Evolutionary conservation across 2,329 filamentous ascomycete genomes (phyloP).

Genomic region (Colletotrichum navitas): DNA sequence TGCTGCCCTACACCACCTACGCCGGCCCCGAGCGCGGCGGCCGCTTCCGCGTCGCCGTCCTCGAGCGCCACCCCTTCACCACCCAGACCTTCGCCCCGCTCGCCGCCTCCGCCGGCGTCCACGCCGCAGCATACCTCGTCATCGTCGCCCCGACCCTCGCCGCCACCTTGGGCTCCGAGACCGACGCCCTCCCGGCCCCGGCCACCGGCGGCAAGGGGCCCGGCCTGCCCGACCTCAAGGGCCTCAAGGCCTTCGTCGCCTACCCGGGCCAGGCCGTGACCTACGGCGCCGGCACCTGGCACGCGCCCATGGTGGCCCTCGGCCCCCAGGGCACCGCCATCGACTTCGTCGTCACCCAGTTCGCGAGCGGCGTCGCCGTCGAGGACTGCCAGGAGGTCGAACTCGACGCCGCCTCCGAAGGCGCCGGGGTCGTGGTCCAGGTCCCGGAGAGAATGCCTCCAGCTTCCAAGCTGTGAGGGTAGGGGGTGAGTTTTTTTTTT

Average conservation of each 20-base stretch:
- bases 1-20: conserved; percentile 39
- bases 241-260: conserved; percentile 83
- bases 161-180: conserved; percentile 44
- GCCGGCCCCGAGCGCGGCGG: conserved; percentile 31
- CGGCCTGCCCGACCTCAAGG: conserved; percentile 78
- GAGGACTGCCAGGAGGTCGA: conserved; percentile 92
- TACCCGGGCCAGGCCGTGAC: conserved; percentile 86
- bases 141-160: conserved; percentile 83
- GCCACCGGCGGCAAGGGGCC: conserved; percentile 52
- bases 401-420: conserved; percentile 52
- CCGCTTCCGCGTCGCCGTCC: conserved; percentile 75
- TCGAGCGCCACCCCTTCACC: conserved; percentile 94
- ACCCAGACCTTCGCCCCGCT: conserved; percentile 93
- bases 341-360: conserved; percentile 92
- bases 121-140: conserved; percentile 76
- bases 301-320: conserved; percentile 94
- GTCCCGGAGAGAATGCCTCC: conserved; percentile 44
- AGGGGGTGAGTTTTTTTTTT: not conserved
- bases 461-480: conserved; percentile 35
- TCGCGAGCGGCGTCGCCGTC: conserved; percentile 81
- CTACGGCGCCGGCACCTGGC: conserved; percentile 92
- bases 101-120: conserved; percentile 50
- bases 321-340: conserved; percentile 70
- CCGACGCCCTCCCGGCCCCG: conserved; percentile 57
- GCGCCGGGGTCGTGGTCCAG: conserved; percentile 56